Percentiles rank a stretch among this genome's conserved stretches.
These are phyloP conservation scores for Puccinia triticina DNA, from an alignment of 1,284 basidiomycete species.

Conservation along the genomic window DNA sequence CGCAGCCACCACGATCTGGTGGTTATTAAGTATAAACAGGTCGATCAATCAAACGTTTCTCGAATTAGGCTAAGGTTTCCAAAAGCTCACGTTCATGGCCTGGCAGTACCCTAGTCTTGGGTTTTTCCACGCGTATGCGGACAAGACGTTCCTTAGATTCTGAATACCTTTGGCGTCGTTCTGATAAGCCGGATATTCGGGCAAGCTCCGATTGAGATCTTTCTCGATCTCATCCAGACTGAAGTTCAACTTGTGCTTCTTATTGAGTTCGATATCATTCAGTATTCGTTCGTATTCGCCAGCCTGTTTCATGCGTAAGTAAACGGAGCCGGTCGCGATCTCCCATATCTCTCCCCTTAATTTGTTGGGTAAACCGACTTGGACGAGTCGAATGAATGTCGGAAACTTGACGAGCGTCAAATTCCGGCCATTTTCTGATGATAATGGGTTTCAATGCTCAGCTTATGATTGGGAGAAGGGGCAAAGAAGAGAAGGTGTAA, in stretches of 20 bases:
- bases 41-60: conserved; percentile 5
- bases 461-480: background rate
- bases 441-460: background rate
- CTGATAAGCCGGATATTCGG: conserved; percentile 90
- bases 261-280: conserved; percentile 68
- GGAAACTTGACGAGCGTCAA: conserved; percentile 92
- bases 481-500: background rate
- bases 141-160: conserved; percentile 83
- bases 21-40: background rate
- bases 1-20: conserved; percentile 52
- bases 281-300: conserved; percentile 81
- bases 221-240: conserved; percentile 99
- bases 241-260: conserved; percentile 73
- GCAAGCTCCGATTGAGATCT: conserved; percentile 76
- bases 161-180: conserved; percentile 75
- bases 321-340: conserved; percentile 89
- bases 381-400: conserved; percentile 90
- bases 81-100: conserved; percentile 58
- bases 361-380: conserved; percentile 93
- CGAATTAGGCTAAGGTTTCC: background rate
- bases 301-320: conserved; percentile 79
- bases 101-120: conserved; percentile 69
- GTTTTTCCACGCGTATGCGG: conserved; percentile 96
- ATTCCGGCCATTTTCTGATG: conserved; percentile 78
- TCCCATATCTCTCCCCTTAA: conserved; percentile 99